These are phyloP conservation scores for Plasmodium malariae DNA, from an alignment of 169 alveolate genomes.

Conservation along the genomic window DNA sequence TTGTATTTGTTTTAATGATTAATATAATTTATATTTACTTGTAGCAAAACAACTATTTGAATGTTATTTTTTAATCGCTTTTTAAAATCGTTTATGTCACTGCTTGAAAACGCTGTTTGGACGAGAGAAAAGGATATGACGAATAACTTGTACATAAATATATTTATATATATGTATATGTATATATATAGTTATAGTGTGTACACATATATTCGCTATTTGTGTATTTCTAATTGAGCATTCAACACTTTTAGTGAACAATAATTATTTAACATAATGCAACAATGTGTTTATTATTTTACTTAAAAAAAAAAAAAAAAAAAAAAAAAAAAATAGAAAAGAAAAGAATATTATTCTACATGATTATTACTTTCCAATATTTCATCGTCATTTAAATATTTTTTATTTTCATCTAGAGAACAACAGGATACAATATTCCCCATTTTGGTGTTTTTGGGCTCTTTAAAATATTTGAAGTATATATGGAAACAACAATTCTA, in stretches of 20 bases:
- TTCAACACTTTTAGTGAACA: background rate
- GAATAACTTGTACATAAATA: background rate
- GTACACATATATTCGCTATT: background rate
- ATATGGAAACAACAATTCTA: slow-evolving; percentile 29
- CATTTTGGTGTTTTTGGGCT: slow-evolving; percentile 19
- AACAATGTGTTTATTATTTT: background rate
- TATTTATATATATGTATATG: slow-evolving; percentile 2
- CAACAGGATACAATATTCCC: slow-evolving; percentile 75
- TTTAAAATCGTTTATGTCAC: slow-evolving; percentile 71
- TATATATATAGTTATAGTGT: no score
- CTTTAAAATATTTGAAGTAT: background rate
- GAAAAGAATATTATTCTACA: background rate
- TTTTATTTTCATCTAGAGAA: slow-evolving; percentile 71
- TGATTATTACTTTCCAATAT: slow-evolving; percentile 67
- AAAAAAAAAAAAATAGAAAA: background rate
- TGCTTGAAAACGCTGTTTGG: slow-evolving; percentile 41
- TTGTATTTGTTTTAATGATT: no score
- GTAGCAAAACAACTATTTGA: slow-evolving; percentile 74
- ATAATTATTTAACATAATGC: background rate
- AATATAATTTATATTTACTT: slow-evolving; percentile 37
- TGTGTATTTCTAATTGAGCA: background rate
- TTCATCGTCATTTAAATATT: slow-evolving; percentile 74
- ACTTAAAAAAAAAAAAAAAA: background rate
- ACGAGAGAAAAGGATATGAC: slow-evolving; percentile 6
- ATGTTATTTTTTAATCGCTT: slow-evolving; percentile 66